Evolutionary conservation across 768 basidiomycete species (phyloP).

Genomic region (Lactarius trivialis): DNA sequence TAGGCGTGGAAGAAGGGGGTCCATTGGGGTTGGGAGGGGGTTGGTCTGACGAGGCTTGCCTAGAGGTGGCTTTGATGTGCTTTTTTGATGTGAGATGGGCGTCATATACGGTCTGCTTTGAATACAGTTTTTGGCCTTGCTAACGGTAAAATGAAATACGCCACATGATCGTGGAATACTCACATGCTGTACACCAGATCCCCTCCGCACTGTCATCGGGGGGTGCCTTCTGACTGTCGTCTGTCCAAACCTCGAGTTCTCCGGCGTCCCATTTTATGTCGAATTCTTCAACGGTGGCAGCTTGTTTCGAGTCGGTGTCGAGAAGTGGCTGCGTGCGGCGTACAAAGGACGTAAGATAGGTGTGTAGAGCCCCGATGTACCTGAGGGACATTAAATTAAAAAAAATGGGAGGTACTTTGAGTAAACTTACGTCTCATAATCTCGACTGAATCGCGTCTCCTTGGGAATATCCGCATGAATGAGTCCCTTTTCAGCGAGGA

Average conservation of each 20-base stretch:
- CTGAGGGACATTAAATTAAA: conserved; percentile 35
- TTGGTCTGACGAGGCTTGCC: conserved; percentile 46
- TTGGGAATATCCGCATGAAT: conserved; percentile 66
- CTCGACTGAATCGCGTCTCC: conserved; percentile 61
- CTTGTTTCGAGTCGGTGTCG: conserved; percentile 65
- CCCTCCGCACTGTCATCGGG: conserved; percentile 49
- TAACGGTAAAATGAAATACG: conserved; percentile 10
- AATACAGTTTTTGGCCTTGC: conserved; percentile 87
- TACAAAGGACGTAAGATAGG: conserved; percentile 81
- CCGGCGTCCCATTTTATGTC: conserved; percentile 72
- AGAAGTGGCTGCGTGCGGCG: conserved; percentile 80
- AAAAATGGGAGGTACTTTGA: not conserved
- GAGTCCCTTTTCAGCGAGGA: conserved; percentile 50
- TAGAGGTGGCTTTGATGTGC: conserved; percentile 85
- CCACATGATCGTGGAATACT: conserved; percentile 31
- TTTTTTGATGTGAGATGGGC: conserved; percentile 95
- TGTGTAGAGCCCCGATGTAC: conserved; percentile 77
- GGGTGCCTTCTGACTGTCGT: conserved; percentile 33
- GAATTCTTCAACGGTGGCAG: conserved; percentile 62
- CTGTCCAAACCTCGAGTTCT: conserved; percentile 74
- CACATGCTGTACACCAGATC: conserved; percentile 94
- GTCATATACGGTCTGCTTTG: conserved; percentile 97
- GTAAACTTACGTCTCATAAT: conserved; percentile 70
- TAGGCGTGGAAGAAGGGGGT: conserved; percentile 28
- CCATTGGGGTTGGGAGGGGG: conserved; percentile 56